These are phyloP conservation scores for Lagerstroemia speciosa DNA, from an alignment of 345 rosid genomes.

Conservation along the genomic window DNA sequence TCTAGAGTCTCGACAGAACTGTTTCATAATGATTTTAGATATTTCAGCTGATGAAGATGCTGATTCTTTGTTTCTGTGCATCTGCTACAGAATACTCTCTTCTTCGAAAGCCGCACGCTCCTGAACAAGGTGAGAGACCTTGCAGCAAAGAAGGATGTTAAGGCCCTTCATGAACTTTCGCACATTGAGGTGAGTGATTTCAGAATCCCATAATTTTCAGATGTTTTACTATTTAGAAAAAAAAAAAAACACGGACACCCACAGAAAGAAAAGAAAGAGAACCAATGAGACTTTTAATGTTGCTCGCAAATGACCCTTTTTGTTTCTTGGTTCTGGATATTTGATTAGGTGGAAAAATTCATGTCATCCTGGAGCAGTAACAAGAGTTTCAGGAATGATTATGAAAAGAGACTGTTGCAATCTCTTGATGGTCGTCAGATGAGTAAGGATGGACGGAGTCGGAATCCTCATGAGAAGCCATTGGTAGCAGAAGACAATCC, in stretches of 20 bases:
- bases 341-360: constrained; percentile 60
- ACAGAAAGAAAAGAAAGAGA: not conserved
- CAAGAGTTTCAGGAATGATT: constrained; percentile 79
- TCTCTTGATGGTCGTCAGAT: constrained; percentile 53
- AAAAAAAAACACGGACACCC: no score
- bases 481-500: constrained; percentile 31
- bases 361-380: constrained; percentile 58
- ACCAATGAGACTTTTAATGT: not conserved
- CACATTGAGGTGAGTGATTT: constrained; percentile 36
- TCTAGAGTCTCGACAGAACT: no score
- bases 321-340: constrained; percentile 5
- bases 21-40: no score
- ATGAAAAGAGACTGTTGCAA: constrained; percentile 51
- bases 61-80: not conserved
- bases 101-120: constrained; percentile 36
- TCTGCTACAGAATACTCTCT: constrained; percentile 40
- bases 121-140: constrained; percentile 51
- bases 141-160: constrained; percentile 49
- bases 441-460: constrained; percentile 65
- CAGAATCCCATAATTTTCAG: not conserved
- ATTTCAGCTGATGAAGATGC: not conserved
- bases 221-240: no score
- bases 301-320: not conserved
- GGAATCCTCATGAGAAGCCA: constrained; percentile 59
- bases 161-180: constrained; percentile 47